Percentiles rank a stretch among this genome's conserved stretches.
Conservation (phyloP, 2,329 filamentous ascomycete genomes). For the Sphaceloma murrayae region DNA sequence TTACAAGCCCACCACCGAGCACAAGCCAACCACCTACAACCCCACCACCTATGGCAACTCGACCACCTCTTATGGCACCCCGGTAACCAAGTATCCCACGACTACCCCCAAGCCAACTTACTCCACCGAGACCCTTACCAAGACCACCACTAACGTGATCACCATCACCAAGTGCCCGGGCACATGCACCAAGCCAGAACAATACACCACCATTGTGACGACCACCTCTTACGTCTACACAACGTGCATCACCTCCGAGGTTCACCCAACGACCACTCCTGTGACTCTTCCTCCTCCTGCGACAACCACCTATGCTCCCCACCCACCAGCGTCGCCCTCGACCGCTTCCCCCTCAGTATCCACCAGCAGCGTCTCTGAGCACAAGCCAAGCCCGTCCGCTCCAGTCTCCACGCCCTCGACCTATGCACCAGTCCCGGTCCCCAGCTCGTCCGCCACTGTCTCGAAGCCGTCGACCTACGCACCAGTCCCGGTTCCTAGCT, state of each 20-base stretch:
- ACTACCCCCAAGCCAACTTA: not conserved
- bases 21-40: not conserved
- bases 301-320: not conserved
- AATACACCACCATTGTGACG: conserved; percentile 2
- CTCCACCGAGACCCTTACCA: conserved; percentile 1
- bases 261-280: not conserved
- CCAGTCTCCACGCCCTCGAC: not conserved
- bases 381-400: no score
- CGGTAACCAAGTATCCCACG: not conserved
- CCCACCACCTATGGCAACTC: not conserved
- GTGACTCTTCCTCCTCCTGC: not conserved
- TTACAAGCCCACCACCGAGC: not conserved
- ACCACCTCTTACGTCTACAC: conserved; percentile 4
- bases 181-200: not conserved
- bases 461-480: conserved; percentile 2
- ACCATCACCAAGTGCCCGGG: conserved; percentile 13
- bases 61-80: not conserved
- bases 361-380: not conserved
- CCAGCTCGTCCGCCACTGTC: not conserved
- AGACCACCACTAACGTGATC: conserved; percentile 5
- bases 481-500: not conserved
- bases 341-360: not conserved
- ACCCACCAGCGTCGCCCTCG: not conserved
- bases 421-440: not conserved
- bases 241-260: conserved; percentile 6